phyloP scores from a whole-genome alignment of 148 eudicot genomes.

The Nepenthes gracilis region DNA sequence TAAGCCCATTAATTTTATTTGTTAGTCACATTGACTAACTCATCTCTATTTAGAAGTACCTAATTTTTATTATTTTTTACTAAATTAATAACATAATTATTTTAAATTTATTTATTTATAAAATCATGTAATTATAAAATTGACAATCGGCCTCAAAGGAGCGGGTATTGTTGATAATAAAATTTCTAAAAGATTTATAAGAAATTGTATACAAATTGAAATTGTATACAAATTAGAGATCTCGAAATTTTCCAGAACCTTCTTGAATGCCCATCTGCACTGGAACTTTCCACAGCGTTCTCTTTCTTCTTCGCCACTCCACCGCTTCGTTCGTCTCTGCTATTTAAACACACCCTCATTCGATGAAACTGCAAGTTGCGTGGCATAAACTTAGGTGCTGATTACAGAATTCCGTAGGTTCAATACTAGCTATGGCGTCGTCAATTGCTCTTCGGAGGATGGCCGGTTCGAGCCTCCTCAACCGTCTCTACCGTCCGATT shows the following conservation, averaged over 20 bases:
- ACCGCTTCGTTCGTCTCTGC: background rate
- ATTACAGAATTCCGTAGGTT: background rate
- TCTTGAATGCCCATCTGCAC: background rate
- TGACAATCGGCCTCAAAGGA: no score
- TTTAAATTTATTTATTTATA: no score
- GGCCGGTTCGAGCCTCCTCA: constrained; percentile 14
- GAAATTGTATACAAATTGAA: no score
- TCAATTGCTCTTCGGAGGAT: constrained; percentile 36
- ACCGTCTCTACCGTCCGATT: constrained; percentile 17
- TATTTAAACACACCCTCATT: background rate
- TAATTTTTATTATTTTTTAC: no score
- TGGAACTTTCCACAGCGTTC: background rate
- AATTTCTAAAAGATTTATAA: no score
- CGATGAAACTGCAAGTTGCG: background rate
- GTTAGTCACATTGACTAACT: no score
- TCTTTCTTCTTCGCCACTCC: background rate
- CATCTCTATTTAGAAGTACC: no score
- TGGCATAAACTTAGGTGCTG: background rate
- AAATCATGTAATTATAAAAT: no score
- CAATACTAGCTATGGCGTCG: constrained; percentile 21
- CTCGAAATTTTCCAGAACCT: background rate
- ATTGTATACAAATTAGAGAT: no score
- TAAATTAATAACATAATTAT: no score
- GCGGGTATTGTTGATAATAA: no score
- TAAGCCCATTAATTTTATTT: no score